Evolutionary conservation across 495 filamentous ascomycete genomes (phyloP).

Genomic region (Paragyromitra xinjiangensis): DNA sequence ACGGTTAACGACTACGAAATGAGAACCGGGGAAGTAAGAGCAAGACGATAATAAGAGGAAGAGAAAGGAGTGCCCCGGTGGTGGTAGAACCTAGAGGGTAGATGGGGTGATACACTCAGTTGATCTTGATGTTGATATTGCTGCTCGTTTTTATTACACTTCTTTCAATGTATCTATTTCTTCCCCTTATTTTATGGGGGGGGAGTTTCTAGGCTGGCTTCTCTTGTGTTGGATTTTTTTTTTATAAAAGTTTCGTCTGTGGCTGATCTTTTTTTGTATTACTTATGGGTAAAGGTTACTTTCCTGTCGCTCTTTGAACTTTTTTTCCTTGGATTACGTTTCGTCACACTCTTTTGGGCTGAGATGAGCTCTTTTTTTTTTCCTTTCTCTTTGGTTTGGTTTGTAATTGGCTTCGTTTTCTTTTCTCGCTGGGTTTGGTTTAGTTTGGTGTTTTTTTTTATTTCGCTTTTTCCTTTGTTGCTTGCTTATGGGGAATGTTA

Average conservation of each 20-base stretch:
- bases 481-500: constrained; percentile 15
- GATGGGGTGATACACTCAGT: constrained; percentile 2
- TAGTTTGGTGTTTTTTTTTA: background rate
- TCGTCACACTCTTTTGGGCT: constrained; percentile 11
- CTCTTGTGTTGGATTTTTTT: background rate
- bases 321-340: constrained; percentile 24
- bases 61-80: background rate
- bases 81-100: constrained; percentile 23
- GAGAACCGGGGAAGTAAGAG: background rate
- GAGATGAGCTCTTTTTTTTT: constrained; percentile 6
- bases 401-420: background rate
- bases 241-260: constrained; percentile 9
- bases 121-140: constrained; percentile 35
- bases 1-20: constrained; percentile 40
- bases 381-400: constrained; percentile 14
- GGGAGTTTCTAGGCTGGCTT: background rate
- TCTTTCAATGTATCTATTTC: constrained; percentile 36
- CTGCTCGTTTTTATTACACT: constrained; percentile 20
- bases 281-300: constrained; percentile 1
- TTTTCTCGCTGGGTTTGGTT: background rate
- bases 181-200: constrained; percentile 8
- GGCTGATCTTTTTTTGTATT: constrained; percentile 5
- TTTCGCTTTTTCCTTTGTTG: background rate
- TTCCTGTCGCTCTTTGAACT: constrained; percentile 11
- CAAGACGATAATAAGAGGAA: constrained; percentile 13